These are phyloP conservation scores for Aspergillus viridinutans DNA, from an alignment of 2,329 filamentous ascomycete genomes.

Conservation along the genomic window DNA sequence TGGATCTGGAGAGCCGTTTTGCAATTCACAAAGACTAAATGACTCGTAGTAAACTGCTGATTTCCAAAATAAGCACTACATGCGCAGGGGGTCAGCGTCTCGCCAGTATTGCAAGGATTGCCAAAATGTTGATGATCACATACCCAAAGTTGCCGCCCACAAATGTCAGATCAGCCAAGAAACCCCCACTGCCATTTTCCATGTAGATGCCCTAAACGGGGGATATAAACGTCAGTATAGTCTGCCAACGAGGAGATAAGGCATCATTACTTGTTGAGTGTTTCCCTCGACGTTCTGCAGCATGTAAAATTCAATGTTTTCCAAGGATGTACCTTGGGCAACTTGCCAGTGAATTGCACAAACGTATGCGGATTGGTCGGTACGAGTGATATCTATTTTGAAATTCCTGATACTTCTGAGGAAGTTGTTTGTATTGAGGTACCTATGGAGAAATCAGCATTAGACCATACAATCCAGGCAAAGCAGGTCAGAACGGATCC, in stretches of 20 bases:
- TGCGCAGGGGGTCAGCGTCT: too few species aligned
- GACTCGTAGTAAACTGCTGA: not conserved
- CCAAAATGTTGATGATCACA: too few species aligned
- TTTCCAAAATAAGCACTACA: slow-evolving; percentile 43
- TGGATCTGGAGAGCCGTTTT: too few species aligned
- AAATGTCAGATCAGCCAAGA: slow-evolving; percentile 55
- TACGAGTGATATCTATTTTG: slow-evolving; percentile 19
- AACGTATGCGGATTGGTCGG: slow-evolving; percentile 26
- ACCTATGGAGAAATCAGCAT: too few species aligned
- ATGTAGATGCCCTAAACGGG: slow-evolving; percentile 16
- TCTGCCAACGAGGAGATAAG: too few species aligned
- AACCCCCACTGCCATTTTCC: slow-evolving; percentile 51
- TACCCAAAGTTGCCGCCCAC: slow-evolving; percentile 55
- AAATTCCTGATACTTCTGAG: slow-evolving; percentile 18
- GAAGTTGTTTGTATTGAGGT: slow-evolving; percentile 22
- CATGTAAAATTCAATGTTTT: slow-evolving; percentile 74
- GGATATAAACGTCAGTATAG: too few species aligned
- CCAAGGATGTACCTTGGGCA: slow-evolving; percentile 66
- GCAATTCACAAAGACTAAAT: too few species aligned
- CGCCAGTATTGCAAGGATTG: too few species aligned
- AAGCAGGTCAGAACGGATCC: too few species aligned
- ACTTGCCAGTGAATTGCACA: slow-evolving; percentile 67
- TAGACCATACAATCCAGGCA: too few species aligned
- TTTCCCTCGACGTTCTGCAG: slow-evolving; percentile 15
- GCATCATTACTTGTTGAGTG: slow-evolving; percentile 16